Percentiles rank a stretch among this genome's conserved stretches.
Conservation (phyloP, 2,329 filamentous ascomycete genomes). For the Penicillium sclerotiorum region DNA sequence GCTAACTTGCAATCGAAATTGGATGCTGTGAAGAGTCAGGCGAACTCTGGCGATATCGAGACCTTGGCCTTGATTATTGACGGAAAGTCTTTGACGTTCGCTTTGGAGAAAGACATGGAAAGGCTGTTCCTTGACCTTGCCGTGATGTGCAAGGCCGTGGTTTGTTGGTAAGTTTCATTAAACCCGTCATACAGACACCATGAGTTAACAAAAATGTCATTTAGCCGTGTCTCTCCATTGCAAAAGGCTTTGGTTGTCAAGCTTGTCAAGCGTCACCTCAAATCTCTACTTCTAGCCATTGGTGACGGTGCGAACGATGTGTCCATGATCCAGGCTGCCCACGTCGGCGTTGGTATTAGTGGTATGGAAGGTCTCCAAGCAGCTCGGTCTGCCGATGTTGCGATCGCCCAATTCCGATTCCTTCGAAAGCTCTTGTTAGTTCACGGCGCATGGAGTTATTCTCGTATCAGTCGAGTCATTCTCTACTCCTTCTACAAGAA, state of each 20-base stretch:
- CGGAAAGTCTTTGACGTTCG: constrained; percentile 90
- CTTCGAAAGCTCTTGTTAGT: constrained; percentile 91
- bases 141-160: constrained; percentile 96
- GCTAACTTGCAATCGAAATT: constrained; percentile 93
- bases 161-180: constrained; percentile 61
- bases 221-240: constrained; percentile 83
- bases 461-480: constrained; percentile 94
- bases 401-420: constrained; percentile 94
- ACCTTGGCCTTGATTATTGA: constrained; percentile 92
- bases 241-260: constrained; percentile 98
- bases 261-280: constrained; percentile 91
- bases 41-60: constrained; percentile 66
- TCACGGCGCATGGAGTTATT: constrained; percentile 96
- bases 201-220: not conserved
- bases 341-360: constrained; percentile 96
- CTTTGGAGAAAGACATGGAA: constrained; percentile 90
- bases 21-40: constrained; percentile 83
- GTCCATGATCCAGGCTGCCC: constrained; percentile 99
- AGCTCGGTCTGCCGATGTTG: constrained; percentile 90
- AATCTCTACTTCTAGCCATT: constrained; percentile 90
- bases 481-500: constrained; percentile 99
- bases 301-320: constrained; percentile 98
- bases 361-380: constrained; percentile 96
- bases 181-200: not conserved
- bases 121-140: constrained; percentile 92